Evolutionary conservation across 495 filamentous ascomycete species (phyloP).

Genomic region (Tuber brumale): DNA sequence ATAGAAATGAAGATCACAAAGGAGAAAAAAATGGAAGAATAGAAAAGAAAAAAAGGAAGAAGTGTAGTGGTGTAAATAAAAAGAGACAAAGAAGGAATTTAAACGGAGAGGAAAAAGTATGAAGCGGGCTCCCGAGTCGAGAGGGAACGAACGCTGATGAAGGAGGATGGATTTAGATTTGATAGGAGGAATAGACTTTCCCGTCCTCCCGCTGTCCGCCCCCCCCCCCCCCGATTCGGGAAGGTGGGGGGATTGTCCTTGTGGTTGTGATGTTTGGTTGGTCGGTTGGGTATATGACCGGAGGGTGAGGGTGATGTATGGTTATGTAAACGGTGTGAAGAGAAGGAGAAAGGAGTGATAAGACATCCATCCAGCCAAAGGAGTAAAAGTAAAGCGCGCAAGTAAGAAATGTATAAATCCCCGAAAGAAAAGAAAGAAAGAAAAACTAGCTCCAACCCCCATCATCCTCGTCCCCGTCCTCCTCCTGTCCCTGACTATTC

Average conservation of each 20-base stretch:
- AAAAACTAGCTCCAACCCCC: not conserved
- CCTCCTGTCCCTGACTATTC: slow-evolving; percentile 3
- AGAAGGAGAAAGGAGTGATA: not conserved
- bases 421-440: not conserved
- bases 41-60: not conserved
- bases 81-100: not conserved
- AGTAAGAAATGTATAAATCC: not conserved
- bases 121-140: not conserved
- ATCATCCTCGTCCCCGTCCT: not conserved
- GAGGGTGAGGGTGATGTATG: not conserved
- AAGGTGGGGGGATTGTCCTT: not conserved
- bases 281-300: not conserved
- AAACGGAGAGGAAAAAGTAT: not conserved
- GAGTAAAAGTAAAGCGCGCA: not conserved
- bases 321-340: not conserved
- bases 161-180: not conserved
- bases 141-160: not conserved
- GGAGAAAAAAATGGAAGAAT: not conserved
- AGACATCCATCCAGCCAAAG: not conserved
- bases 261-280: not conserved
- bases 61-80: not conserved
- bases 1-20: not conserved
- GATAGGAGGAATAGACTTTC: not conserved
- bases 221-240: not conserved
- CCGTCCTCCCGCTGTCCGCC: not conserved